Evolutionary conservation across 805 yeast species (phyloP).

Genomic region (fission yeast (Schizosaccharomyces pombe)): DNA sequence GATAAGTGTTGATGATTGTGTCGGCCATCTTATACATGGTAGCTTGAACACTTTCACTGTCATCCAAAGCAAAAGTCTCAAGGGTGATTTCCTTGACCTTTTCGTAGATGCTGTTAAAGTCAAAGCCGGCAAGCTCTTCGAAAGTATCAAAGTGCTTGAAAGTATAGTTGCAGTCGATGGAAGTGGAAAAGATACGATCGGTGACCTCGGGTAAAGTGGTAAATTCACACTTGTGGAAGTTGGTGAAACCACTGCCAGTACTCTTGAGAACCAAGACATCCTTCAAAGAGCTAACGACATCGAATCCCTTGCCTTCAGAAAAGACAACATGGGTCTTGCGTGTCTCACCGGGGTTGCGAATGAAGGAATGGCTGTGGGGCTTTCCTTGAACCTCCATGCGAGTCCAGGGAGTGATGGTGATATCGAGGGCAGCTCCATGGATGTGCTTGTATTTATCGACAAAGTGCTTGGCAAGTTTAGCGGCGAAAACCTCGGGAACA

Average conservation of each 20-base stretch:
- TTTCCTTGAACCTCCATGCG: slow-evolving; percentile 53
- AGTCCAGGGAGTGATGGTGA: slow-evolving; percentile 59
- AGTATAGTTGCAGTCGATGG: slow-evolving; percentile 25
- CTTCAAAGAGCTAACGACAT: slow-evolving; percentile 25
- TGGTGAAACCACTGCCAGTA: slow-evolving; percentile 82
- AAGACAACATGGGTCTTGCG: slow-evolving; percentile 25
- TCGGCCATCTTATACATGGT: slow-evolving; percentile 86
- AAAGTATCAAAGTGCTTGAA: slow-evolving; percentile 13
- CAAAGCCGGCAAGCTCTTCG: slow-evolving; percentile 29
- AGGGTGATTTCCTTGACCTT: slow-evolving; percentile 46
- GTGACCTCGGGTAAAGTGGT: slow-evolving; percentile 65
- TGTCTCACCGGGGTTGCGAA: slow-evolving; percentile 64
- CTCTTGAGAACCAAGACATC: slow-evolving; percentile 45
- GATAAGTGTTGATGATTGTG: slow-evolving; percentile 36
- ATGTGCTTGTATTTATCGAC: slow-evolving; percentile 55
- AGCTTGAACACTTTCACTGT: slow-evolving; percentile 87
- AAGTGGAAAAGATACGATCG: slow-evolving; percentile 74
- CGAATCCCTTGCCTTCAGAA: slow-evolving; percentile 13
- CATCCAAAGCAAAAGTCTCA: slow-evolving; percentile 57
- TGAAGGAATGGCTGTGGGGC: slow-evolving; percentile 61
- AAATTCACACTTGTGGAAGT: slow-evolving; percentile 65
- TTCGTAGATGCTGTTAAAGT: slow-evolving; percentile 42
- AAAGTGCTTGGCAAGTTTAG: slow-evolving; percentile 63
- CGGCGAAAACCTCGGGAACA: slow-evolving; percentile 82
- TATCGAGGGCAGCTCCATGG: slow-evolving; percentile 40